Conservation (phyloP, 108 stramenopile species). For the Aurantiochytrium sp. region DNA sequence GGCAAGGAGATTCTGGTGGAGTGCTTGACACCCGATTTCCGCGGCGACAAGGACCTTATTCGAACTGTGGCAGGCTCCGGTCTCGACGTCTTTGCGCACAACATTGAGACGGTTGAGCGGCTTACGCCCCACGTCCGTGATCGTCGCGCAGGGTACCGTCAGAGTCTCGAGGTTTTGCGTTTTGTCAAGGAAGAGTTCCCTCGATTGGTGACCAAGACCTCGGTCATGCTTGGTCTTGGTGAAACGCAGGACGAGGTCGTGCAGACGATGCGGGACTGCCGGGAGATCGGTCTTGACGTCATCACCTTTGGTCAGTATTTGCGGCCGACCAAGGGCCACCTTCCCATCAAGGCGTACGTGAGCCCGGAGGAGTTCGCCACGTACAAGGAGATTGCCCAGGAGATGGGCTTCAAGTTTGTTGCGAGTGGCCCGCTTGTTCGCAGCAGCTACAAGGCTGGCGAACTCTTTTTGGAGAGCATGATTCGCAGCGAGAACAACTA, state of each 20-base stretch:
- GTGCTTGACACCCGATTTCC: slow-evolving; percentile 92
- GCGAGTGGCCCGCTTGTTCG: slow-evolving; percentile 95
- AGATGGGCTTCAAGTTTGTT: slow-evolving; percentile 95
- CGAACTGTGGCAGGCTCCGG: slow-evolving; percentile 78
- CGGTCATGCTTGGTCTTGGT: slow-evolving; percentile 93
- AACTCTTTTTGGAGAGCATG: slow-evolving; percentile 72
- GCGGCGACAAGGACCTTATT: slow-evolving; percentile 64
- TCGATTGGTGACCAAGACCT: slow-evolving; percentile 81
- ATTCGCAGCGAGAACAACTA: background rate
- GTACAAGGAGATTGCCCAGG: slow-evolving; percentile 44
- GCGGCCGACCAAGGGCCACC: slow-evolving; percentile 85
- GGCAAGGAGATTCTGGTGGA: slow-evolving; percentile 68
- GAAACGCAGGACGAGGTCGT: slow-evolving; percentile 92
- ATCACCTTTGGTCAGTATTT: slow-evolving; percentile 98
- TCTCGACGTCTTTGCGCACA: slow-evolving; percentile 97
- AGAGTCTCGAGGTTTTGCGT: slow-evolving; percentile 72
- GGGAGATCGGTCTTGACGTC: slow-evolving; percentile 81
- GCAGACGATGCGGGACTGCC: slow-evolving; percentile 84
- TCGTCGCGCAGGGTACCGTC: slow-evolving; percentile 80
- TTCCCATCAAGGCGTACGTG: slow-evolving; percentile 89
- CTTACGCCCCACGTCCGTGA: slow-evolving; percentile 80
- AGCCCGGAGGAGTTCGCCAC: slow-evolving; percentile 82
- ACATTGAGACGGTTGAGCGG: slow-evolving; percentile 93
- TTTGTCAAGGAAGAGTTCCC: slow-evolving; percentile 74
- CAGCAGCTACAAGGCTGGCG: slow-evolving; percentile 90